Base-by-base conservation (phyloP, 2,329 filamentous ascomycete genomes). In the Thielaviopsis ethacetica region DNA sequence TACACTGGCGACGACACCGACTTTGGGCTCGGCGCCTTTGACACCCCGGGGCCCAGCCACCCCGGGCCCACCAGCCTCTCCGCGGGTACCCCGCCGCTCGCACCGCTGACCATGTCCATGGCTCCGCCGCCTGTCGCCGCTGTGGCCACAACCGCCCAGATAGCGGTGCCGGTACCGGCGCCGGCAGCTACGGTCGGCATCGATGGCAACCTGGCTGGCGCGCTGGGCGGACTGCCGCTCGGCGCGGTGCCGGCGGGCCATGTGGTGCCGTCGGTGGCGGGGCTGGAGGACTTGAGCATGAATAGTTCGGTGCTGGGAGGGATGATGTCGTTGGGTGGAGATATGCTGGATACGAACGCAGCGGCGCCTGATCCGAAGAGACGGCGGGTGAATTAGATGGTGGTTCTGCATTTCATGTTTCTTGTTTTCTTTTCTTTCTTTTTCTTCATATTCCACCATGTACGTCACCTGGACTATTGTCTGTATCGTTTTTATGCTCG, bases 1-100 rank as follows among this genome's bases (percentile, higher is more conserved):
- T 76, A 75, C 61, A 69, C 63, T 30, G 65, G 69, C 12, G 73
- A 75, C 53, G 73, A 55, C n/a, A 13, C 30, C 13, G 76, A 79
- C 62, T 77, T 81, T 59, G 27, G 22, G 19, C 38, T 58, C 13
- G 51, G 38, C 24, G 19, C 57, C 27, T 58, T 58, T 49, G 57
- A 58, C 38, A 54, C 51, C 22, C 17, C 57, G 51, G 24, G 26
- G 34, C 12, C 51, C 51, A n/a, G 44, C 22, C 21, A 22, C 26
- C 9, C 55, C 34, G 30, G 50, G 26, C 41, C 38, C 12, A 13
- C 51, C 26, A 57, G 24, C 17, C 49, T 47, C 22, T 9, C 30
- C 6, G 27, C 4, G 13, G 49, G 27, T 13, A 27, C 24, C n/a
- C 57, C 53, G n/a, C 21, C 17, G 30, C 51, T 21, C n/a, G 44